phyloP scores from a whole-genome alignment of 2,329 filamentous ascomycete species.

The Fusarium luffae region DNA sequence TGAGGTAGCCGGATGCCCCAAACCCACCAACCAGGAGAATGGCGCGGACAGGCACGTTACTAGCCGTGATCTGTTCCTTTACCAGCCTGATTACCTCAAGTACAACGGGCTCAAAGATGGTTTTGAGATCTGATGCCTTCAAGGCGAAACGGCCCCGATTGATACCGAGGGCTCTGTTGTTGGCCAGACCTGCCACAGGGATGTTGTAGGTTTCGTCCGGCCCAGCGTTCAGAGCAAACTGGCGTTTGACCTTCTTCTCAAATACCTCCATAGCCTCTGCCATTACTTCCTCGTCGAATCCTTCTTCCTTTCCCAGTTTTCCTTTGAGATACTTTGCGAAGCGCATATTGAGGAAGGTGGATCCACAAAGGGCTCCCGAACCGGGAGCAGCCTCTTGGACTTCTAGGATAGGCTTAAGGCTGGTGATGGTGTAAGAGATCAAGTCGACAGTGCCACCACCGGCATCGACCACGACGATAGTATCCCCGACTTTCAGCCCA shows the following conservation, averaged over 20 bases:
- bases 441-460: constrained; percentile 64
- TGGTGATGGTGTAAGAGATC: constrained; percentile 60
- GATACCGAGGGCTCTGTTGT: constrained; percentile 53
- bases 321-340: constrained; percentile 56
- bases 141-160: constrained; percentile 52
- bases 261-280: constrained; percentile 56
- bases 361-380: constrained; percentile 60
- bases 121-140: constrained; percentile 53
- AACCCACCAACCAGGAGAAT: constrained; percentile 61
- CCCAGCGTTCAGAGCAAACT: constrained; percentile 48
- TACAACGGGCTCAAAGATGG: constrained; percentile 59
- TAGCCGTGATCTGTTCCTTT: constrained; percentile 55
- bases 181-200: constrained; percentile 54
- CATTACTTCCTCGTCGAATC: constrained; percentile 54
- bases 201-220: constrained; percentile 52
- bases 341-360: constrained; percentile 57
- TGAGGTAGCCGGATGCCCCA: constrained; percentile 58
- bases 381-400: constrained; percentile 59
- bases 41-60: constrained; percentile 53
- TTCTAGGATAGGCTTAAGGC: constrained; percentile 56
- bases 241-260: constrained; percentile 55
- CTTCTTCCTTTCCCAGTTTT: constrained; percentile 54
- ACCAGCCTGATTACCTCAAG: constrained; percentile 57
- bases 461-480: constrained; percentile 63
- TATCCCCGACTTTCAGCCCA: constrained; percentile 55